Evolutionary conservation across 257 asterid genomes (phyloP).

Genomic region (Solanum paucissectum): DNA sequence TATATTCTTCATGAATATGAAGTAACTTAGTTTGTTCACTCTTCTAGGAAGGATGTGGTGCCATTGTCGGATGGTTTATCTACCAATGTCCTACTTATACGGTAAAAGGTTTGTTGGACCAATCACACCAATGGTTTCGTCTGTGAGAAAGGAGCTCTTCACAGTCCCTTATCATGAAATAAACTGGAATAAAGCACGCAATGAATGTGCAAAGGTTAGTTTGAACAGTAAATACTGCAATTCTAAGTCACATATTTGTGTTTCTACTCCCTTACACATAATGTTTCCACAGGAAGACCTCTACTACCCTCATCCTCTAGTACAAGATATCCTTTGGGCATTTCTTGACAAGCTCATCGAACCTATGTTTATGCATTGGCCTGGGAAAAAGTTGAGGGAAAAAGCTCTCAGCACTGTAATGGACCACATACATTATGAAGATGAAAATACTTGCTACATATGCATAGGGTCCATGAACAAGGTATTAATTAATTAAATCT

Average conservation of each 20-base stretch:
- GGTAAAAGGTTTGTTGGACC: constrained; percentile 91
- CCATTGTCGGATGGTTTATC: constrained; percentile 96
- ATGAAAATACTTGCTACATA: constrained; percentile 80
- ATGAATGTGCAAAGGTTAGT: constrained; percentile 85
- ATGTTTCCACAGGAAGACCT: constrained; percentile 69
- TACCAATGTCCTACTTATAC: constrained; percentile 88
- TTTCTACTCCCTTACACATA: not conserved
- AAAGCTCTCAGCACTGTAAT: constrained; percentile 54
- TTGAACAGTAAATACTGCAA: not conserved
- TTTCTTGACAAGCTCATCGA: constrained; percentile 68
- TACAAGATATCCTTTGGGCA: constrained; percentile 84
- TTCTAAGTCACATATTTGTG: not conserved
- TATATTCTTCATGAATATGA: too few species aligned
- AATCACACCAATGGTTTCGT: constrained; percentile 70
- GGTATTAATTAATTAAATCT: constrained; percentile 22
- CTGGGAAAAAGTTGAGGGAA: constrained; percentile 79
- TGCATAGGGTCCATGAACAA: constrained; percentile 92
- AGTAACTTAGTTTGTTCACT: not conserved
- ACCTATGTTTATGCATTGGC: constrained; percentile 85
- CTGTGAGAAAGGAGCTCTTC: constrained; percentile 79
- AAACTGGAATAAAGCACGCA: constrained; percentile 76
- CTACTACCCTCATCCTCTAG: constrained; percentile 78
- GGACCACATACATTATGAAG: constrained; percentile 95
- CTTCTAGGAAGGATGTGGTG: constrained; percentile 95
- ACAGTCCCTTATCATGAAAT: constrained; percentile 74